Percentiles rank a stretch among this genome's conserved stretches.
Conservation (phyloP, 108 stramenopile genomes). For the Schizochytrium sp. region DNA sequence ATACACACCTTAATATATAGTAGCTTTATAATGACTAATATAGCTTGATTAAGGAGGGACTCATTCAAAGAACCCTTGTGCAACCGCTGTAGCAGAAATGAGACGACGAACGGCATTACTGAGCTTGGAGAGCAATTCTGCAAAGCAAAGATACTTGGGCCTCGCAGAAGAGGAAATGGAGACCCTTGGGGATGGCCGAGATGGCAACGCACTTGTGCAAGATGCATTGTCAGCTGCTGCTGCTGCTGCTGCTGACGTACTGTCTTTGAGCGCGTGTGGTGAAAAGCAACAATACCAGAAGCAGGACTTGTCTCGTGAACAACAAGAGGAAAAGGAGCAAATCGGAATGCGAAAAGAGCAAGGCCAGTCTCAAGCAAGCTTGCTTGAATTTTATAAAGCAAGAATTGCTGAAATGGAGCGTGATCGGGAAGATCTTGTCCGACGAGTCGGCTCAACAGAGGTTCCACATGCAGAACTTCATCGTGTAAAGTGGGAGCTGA, state of each 20-base stretch:
- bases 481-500: conserved; percentile 60
- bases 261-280: background rate
- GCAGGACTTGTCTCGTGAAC: background rate
- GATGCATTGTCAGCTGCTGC: background rate
- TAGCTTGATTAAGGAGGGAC: too few species aligned
- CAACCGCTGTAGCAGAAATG: too few species aligned
- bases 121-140: too few species aligned
- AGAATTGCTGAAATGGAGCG: conserved; percentile 14
- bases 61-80: too few species aligned
- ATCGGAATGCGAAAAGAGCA: background rate
- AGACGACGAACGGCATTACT: too few species aligned
- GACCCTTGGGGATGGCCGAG: conserved; percentile 28
- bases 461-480: conserved; percentile 58
- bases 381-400: conserved; percentile 35
- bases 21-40: too few species aligned
- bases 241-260: background rate
- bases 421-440: conserved; percentile 14
- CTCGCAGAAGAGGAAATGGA: background rate
- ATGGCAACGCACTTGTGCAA: background rate
- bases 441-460: conserved; percentile 6
- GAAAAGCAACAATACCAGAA: background rate
- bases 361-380: background rate
- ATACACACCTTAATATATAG: too few species aligned
- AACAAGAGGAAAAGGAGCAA: background rate
- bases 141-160: too few species aligned